Evolutionary conservation across 352 stramenopile genomes (phyloP).

Genomic region (Pythium phragmitis): DNA sequence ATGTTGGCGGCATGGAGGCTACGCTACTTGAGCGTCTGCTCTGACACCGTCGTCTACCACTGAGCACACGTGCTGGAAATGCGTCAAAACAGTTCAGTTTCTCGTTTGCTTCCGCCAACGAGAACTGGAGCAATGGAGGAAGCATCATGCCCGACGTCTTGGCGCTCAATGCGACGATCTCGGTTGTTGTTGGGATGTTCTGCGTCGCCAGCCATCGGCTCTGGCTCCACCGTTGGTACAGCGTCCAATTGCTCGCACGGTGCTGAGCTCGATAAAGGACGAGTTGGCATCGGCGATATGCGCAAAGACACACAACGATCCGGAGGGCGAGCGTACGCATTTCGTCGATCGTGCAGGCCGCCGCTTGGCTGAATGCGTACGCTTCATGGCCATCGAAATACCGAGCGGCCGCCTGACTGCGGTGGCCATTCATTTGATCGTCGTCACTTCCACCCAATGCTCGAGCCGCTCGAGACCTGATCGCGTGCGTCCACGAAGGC

Average conservation of each 20-base stretch:
- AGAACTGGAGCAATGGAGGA: conserved; percentile 64
- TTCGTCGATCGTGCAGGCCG: conserved; percentile 54
- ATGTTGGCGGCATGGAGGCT: conserved; percentile 87
- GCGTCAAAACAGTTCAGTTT: conserved; percentile 43
- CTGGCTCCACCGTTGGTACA: conserved; percentile 73
- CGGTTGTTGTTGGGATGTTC: conserved; percentile 49
- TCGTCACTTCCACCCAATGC: conserved; percentile 27
- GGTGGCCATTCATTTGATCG: conserved; percentile 34
- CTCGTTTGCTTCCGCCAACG: conserved; percentile 55
- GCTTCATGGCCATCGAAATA: conserved; percentile 55
- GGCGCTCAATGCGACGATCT: conserved; percentile 36
- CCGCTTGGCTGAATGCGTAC: conserved; percentile 63
- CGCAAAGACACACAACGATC: conserved; percentile 58
- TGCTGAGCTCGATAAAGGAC: conserved; percentile 44
- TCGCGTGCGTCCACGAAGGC: too few relatives aligned
- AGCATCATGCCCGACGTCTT: conserved; percentile 53
- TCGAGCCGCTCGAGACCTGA: too few relatives aligned
- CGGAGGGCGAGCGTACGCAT: conserved; percentile 62
- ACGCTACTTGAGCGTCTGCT: conserved; percentile 86
- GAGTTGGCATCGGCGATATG: conserved; percentile 61
- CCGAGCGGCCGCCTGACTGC: conserved; percentile 8
- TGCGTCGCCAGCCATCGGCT: conserved; percentile 60
- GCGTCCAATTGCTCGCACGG: conserved; percentile 41
- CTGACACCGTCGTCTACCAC: conserved; percentile 52
- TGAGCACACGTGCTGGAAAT: conserved; percentile 52